These are phyloP conservation scores for Viridothelium virens DNA, from an alignment of 495 filamentous ascomycete genomes.

Conservation along the genomic window DNA sequence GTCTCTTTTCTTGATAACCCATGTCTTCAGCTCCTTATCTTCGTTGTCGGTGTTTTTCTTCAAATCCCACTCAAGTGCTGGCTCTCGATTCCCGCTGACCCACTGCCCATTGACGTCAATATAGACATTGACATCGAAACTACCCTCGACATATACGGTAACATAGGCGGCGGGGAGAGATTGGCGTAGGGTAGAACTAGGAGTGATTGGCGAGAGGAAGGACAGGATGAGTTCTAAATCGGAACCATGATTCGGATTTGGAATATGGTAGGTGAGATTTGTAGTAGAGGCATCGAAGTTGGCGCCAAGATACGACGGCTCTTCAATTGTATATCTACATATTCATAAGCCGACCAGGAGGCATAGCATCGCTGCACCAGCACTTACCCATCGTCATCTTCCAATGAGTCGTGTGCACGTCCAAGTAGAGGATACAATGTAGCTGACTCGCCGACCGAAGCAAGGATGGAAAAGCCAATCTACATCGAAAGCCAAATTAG, in stretches of 20 bases:
- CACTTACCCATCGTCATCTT: slow-evolving; percentile 41
- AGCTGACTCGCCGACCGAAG: slow-evolving; percentile 59
- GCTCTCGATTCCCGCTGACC: slow-evolving; percentile 68
- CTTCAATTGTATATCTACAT: slow-evolving; percentile 55
- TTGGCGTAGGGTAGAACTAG: slow-evolving; percentile 84
- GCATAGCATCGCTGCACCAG: not conserved
- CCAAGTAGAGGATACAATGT: slow-evolving; percentile 83
- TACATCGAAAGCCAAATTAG: slow-evolving; percentile 27
- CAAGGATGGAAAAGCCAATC: slow-evolving; percentile 75
- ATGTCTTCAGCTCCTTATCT: slow-evolving; percentile 46
- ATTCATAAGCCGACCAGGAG: not conserved
- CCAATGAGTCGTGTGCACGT: slow-evolving; percentile 73
- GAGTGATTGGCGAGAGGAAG: slow-evolving; percentile 88
- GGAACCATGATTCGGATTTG: slow-evolving; percentile 36
- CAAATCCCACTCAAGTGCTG: slow-evolving; percentile 61
- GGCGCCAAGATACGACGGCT: slow-evolving; percentile 65
- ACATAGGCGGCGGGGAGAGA: slow-evolving; percentile 84
- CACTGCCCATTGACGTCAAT: slow-evolving; percentile 84
- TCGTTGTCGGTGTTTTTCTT: slow-evolving; percentile 38
- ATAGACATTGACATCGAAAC: slow-evolving; percentile 69
- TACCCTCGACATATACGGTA: slow-evolving; percentile 63
- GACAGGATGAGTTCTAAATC: slow-evolving; percentile 61
- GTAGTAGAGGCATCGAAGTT: slow-evolving; percentile 90
- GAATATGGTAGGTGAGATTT: slow-evolving; percentile 75
- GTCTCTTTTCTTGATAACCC: slow-evolving; percentile 54